Base-by-base conservation (phyloP, 805 yeast genomes). In the Candida saitoana region DNA sequence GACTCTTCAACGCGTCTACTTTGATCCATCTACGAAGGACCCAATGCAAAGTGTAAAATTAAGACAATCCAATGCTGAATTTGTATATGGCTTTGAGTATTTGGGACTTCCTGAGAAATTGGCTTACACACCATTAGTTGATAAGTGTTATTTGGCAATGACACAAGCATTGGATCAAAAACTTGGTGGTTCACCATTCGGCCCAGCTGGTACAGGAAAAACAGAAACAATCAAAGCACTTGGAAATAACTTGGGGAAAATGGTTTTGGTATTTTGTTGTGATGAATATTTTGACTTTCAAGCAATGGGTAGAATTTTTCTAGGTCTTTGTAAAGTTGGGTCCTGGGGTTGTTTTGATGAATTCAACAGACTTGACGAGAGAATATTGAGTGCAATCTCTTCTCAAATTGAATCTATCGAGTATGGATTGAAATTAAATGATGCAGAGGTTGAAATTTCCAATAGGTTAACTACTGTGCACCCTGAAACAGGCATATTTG, bases 161-260 rank as follows among this genome's bases (percentile, higher is more conserved):
- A 69, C 85, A 0, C 84, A 82, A 45, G 90, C 97, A 0, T 57
- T 89, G 14, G 74, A 77, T 25, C 87, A 82, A 50, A 75, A 74
- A 27, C 66, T 80, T 6, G 98, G 98, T n/a, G 95, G 96, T 0
- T 84, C 95, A 1, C 84, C 95, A 1, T 80, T 84, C 60, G 98
- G 98, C 0, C 97, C 98, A 1, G 96, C 98, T 2, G 98, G 98
- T 33, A 91, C 98, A 0, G 98, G 98, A 49, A 91, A 91, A 56
- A 91, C 98, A 0, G 98, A 91, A 57, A 75, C 95, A 0, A 74
- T 91, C 18, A 91, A 91, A 57, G 86, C 95, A 0, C 65, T 90
- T 22, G 96, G 93, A 1, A 79, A 79, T 33, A 79, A 78, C 30
- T 63, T 91, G 5, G 98, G 98, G 5, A 73, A 79, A 44, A 77